Evolutionary conservation across 2,329 filamentous ascomycete genomes (phyloP).

Genomic region (Delphinella strobiligena): DNA sequence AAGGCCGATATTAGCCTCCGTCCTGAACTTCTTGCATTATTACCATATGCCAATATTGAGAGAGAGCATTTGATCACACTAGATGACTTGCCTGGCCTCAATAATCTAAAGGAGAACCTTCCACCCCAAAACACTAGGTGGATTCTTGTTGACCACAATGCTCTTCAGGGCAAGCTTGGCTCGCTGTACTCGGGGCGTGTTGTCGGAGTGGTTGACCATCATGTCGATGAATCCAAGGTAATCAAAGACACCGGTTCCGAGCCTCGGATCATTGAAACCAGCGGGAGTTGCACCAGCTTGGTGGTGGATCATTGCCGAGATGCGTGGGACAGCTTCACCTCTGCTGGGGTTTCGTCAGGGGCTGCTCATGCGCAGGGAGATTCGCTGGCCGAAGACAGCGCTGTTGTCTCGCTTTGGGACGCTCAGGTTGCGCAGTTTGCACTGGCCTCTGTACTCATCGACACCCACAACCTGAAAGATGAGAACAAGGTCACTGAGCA

Average conservation of each 20-base stretch:
- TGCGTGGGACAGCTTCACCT: constrained; percentile 43
- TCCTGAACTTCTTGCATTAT: constrained; percentile 57
- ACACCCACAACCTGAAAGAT: constrained; percentile 53
- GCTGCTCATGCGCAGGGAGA: constrained; percentile 28
- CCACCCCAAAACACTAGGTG: constrained; percentile 48
- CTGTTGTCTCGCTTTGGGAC: constrained; percentile 33
- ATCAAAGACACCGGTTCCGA: constrained; percentile 32
- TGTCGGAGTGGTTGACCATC: constrained; percentile 63
- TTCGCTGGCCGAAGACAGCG: constrained; percentile 23
- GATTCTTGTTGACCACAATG: constrained; percentile 73
- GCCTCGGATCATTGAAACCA: constrained; percentile 51
- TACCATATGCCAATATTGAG: constrained; percentile 47
- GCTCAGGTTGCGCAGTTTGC: constrained; percentile 54
- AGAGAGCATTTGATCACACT: constrained; percentile 54
- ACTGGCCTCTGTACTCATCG: constrained; percentile 59
- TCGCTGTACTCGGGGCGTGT: constrained; percentile 41
- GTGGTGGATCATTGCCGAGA: constrained; percentile 48
- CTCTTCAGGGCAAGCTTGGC: constrained; percentile 50
- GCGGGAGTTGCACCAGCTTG: constrained; percentile 63
- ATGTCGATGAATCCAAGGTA: constrained; percentile 56
- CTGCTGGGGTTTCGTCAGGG: constrained; percentile 13
- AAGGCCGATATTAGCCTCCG: constrained; percentile 57
- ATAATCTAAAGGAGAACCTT: constrained; percentile 35
- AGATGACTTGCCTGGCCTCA: constrained; percentile 43
- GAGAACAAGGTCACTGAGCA: constrained; percentile 50